Conservation (phyloP, 352 stramenopile species). For the Globisporangium nunn region DNA sequence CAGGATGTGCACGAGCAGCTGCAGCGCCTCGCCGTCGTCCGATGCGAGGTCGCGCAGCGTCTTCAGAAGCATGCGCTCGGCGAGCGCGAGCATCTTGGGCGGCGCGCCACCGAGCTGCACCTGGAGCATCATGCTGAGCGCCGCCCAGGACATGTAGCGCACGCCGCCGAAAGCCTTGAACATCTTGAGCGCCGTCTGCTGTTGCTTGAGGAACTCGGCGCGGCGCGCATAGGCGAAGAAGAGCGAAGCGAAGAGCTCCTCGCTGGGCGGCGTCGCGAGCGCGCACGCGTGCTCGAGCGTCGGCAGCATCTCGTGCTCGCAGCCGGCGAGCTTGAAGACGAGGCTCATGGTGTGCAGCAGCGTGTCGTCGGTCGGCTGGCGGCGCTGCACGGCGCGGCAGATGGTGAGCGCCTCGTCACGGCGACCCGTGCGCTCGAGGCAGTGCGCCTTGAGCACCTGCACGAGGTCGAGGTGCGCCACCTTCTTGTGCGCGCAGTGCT, state of each 20-base stretch:
- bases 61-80: constrained; percentile 79
- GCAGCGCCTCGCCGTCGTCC: constrained; percentile 61
- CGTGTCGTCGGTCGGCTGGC: constrained; percentile 72
- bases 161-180: constrained; percentile 67
- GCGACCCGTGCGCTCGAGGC: constrained; percentile 66
- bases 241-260: constrained; percentile 67
- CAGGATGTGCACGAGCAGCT: constrained; percentile 67
- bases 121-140: constrained; percentile 79
- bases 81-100: constrained; percentile 66
- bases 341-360: constrained; percentile 81
- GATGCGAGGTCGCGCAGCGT: constrained; percentile 47
- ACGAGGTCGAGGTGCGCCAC: constrained; percentile 72
- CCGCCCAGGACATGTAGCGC: constrained; percentile 81
- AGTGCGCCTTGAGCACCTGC: constrained; percentile 81
- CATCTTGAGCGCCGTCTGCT: constrained; percentile 85
- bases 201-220: constrained; percentile 76
- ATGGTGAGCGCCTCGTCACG: constrained; percentile 68
- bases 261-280: constrained; percentile 33
- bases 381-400: constrained; percentile 50
- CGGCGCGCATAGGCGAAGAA: constrained; percentile 63
- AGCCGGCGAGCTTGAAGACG: constrained; percentile 68
- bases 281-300: constrained; percentile 68
- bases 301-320: constrained; percentile 73
- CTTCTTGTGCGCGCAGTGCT: constrained; percentile 77
- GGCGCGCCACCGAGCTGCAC: constrained; percentile 59